Conservation (phyloP, 345 rosid genomes). For the Leavenworthia alabamica region DNA sequence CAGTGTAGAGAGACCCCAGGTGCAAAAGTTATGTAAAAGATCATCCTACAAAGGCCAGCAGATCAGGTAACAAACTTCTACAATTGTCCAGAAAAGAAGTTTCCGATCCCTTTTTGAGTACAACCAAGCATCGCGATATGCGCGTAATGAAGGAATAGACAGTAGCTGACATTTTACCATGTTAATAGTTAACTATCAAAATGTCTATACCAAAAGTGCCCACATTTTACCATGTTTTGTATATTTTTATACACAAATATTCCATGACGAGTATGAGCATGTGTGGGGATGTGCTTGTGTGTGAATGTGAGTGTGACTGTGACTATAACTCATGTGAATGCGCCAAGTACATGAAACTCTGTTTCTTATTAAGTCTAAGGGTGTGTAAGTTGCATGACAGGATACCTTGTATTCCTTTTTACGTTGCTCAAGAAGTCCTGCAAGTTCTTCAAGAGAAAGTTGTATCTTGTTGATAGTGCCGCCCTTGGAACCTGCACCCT, state of each 20-base stretch:
- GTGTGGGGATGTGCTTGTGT: background rate
- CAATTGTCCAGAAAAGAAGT: background rate
- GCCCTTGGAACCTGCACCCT: constrained; percentile 34
- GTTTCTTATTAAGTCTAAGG: constrained; percentile 5
- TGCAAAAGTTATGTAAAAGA: constrained; percentile 1
- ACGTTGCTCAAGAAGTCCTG: constrained; percentile 54
- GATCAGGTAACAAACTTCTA: constrained; percentile 5
- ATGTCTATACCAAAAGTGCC: background rate
- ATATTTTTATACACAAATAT: background rate
- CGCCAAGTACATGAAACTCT: background rate
- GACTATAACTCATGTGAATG: constrained; percentile 13
- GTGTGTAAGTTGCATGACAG: constrained; percentile 12
- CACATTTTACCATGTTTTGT: background rate
- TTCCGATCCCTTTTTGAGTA: constrained; percentile 1
- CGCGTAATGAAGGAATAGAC: background rate
- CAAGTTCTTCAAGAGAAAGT: constrained; percentile 48
- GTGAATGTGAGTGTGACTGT: background rate
- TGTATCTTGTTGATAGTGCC: constrained; percentile 33
- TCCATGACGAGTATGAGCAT: too few species aligned
- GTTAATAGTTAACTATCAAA: background rate
- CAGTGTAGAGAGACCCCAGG: background rate
- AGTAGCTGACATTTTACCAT: background rate
- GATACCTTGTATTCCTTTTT: constrained; percentile 74
- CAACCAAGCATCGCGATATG: background rate
- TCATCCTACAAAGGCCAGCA: constrained; percentile 1